A percentile compares a stretch with the other conserved stretches of the same genome.
Conservation (phyloP, 352 stramenopile species). For the Achlya hypogyna region DNA sequence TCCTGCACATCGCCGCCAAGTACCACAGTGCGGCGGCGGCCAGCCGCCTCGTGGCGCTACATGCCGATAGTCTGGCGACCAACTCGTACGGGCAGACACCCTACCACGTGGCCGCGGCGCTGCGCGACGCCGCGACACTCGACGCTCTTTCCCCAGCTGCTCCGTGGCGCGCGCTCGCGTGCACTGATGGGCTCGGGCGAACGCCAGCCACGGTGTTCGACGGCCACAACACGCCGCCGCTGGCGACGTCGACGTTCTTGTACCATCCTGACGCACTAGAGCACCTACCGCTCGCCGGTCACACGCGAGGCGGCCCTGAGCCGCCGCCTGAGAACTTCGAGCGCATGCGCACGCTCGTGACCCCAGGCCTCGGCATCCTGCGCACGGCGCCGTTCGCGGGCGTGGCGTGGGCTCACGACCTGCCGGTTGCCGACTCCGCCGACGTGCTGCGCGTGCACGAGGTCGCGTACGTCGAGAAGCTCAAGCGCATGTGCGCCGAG, state of each 20-base stretch:
- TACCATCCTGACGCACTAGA: slow-evolving; percentile 63
- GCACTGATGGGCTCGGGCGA: slow-evolving; percentile 36
- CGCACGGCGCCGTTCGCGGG: slow-evolving; percentile 57
- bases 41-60: slow-evolving; percentile 29
- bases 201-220: slow-evolving; percentile 36
- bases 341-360: slow-evolving; percentile 79
- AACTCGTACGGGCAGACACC: slow-evolving; percentile 54
- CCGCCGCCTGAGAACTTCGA: slow-evolving; percentile 86
- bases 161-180: slow-evolving; percentile 27
- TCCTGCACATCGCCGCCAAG: slow-evolving; percentile 65
- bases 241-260: slow-evolving; percentile 36
- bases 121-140: slow-evolving; percentile 37
- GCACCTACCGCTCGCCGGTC: slow-evolving; percentile 67
- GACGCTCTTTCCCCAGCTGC: slow-evolving; percentile 29
- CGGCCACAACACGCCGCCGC: neutral
- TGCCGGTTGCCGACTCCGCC: slow-evolving; percentile 61
- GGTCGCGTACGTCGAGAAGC: slow-evolving; percentile 74
- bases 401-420: slow-evolving; percentile 56
- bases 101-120: slow-evolving; percentile 50
- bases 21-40: slow-evolving; percentile 31
- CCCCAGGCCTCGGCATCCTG: slow-evolving; percentile 60
- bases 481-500: slow-evolving; percentile 37
- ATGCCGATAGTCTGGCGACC: slow-evolving; percentile 36
- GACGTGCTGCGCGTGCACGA: slow-evolving; percentile 89
- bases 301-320: slow-evolving; percentile 50